Percentiles rank a stretch among this genome's conserved stretches.
Evolutionary conservation across 2,329 filamentous ascomycete genomes (phyloP).

Genomic region (Hortaea werneckii): DNA sequence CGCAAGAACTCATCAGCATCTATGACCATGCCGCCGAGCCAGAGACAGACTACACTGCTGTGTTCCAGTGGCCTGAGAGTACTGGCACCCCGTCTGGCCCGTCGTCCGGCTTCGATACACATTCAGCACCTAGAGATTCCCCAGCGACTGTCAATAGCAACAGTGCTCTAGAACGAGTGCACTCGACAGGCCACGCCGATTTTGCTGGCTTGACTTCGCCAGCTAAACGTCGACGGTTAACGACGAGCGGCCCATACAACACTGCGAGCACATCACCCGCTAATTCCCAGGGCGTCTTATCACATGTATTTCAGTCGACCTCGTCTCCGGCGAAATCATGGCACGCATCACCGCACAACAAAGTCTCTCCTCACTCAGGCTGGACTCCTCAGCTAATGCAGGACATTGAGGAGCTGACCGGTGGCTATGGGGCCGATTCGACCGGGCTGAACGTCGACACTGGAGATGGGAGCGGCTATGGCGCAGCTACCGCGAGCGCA

Average conservation of each 20-base stretch:
- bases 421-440: background rate
- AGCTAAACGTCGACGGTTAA: slow-evolving; percentile 10
- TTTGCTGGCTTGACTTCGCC: slow-evolving; percentile 1
- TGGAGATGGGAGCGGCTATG: background rate
- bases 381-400: slow-evolving; percentile 11
- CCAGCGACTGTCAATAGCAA: background rate
- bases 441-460: background rate
- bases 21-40: slow-evolving; percentile 21
- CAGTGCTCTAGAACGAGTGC: background rate
- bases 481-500: background rate
- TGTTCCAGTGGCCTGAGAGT: background rate
- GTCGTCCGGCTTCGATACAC: background rate
- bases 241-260: slow-evolving; percentile 11
- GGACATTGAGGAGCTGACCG: background rate
- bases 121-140: background rate
- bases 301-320: background rate
- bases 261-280: slow-evolving; percentile 11
- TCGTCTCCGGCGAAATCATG: slow-evolving; percentile 11
- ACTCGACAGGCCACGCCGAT: background rate
- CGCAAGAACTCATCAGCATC: slow-evolving; percentile 23
- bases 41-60: slow-evolving; percentile 5
- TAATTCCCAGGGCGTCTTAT: slow-evolving; percentile 2
- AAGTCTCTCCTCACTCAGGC: slow-evolving; percentile 7
- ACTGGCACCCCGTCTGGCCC: background rate
- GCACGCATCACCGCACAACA: slow-evolving; percentile 1